Base-by-base conservation (phyloP, 176 grass and related monocot species). In the Avena atlantica region DNA sequence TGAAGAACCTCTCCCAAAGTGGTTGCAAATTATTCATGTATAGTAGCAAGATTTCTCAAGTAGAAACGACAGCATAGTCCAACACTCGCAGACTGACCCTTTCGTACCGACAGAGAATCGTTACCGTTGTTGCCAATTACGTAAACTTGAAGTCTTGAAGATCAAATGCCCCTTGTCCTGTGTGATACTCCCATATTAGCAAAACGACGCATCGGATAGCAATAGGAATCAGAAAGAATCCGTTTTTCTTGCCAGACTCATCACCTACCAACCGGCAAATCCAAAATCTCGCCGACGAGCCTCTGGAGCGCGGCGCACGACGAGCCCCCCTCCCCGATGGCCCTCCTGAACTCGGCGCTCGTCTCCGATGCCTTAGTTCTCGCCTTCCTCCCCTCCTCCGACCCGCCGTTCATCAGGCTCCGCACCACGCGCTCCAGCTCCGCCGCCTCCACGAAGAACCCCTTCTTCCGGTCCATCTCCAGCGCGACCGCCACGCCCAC, bases 351-450 rank as follows among this genome's bases (percentile, higher is more conserved):
- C 13, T 60, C 69, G 15, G 20, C 57, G 45, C 20, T 85, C 72
- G 48, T 40, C 66, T 88, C 69, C 19, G 9, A n/a, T 2, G 44
- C 47, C 73, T 80, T 93, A 48, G 31, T 44, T 50, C 80, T 89
- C 25, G 66, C 80, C 76, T 66, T 70, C 74, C 36, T 70, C 36
- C 84, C 80, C 49, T 82, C 85, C 37, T 74, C 51, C 59, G 52
- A 31, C 7, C 52, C 51, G 25, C 60, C 76, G 48, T 76, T 84
- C 78, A 90, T 87, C 69, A 93, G 25, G 59, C 20, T 47, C 52
- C 83, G 45, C 44, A 89, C 56, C 58, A 45, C 85, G 15, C 74
- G 89, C 49, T 79, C 84, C 45, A 93, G 29, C 60, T 85, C 88
- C 44, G 72, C 73, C 61, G 81, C 81, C 74, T 29, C 65, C 23